Base-by-base conservation (phyloP, 306 rosid genomes). In the Glycyrrhiza uralensis region DNA sequence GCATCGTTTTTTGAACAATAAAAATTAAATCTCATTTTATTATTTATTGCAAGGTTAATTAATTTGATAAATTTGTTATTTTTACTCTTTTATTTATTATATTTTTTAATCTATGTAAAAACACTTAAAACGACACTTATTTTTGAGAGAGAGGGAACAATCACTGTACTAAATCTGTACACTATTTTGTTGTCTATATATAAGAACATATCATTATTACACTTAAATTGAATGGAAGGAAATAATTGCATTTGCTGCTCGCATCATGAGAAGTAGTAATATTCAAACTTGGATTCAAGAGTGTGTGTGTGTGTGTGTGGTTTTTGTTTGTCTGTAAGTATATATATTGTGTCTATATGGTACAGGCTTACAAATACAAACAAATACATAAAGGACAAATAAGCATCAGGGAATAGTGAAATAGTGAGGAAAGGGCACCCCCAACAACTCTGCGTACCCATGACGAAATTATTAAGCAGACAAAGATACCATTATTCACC, bases 401-500 rank as follows among this genome's bases (percentile, higher is more conserved):
- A 50, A 41, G 79, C 64, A 70, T 70, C 72, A 1, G 71, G 82
- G 81, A 85, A 85, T 81, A 74, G 81, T 67, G 82, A 76, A n/a
- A 61, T 29, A 64, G 83, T 69, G 77, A 54, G 46, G 29, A 7
- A 8, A 62, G 83, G 79, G 83, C 68, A 45, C 87, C 90, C 83
- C 90, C 83, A 80, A 63, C 74, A 47, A 66, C 76, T 76, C 72
- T 71, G 84, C 71, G 20, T 58, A 64, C 74, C 92, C 90, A 87
- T 81, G 74, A 85, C 73, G 28, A 66, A 82, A 89, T 87, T 83
- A 87, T 89, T 85, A 14, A 77, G 69, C 85, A 74, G 81, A 81
- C 87, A 76, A 76, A 77, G 60, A 78, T 80, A 68, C 83, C 84
- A 87, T 87, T 79, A 89, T 89, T 85, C 92, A 81, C 73, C 84